phyloP scores from a whole-genome alignment of 2,329 filamentous ascomycete species.

The Curvularia verruculosa region DNA sequence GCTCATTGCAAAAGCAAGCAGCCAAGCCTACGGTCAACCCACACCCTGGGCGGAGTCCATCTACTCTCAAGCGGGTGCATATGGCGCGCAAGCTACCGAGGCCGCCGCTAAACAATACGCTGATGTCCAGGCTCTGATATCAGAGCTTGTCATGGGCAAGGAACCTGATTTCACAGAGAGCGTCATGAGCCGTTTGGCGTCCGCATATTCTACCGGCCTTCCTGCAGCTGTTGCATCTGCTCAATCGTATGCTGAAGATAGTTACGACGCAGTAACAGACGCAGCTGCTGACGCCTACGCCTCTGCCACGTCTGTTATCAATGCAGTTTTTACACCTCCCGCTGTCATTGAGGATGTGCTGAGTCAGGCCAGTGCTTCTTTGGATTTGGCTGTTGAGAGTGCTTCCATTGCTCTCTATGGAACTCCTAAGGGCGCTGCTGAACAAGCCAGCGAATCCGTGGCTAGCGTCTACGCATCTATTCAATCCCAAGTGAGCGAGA shows the following conservation, averaged over 20 bases:
- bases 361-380: conserved; percentile 61
- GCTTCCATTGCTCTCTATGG: conserved; percentile 65
- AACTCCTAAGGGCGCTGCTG: conserved; percentile 59
- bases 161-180: conserved; percentile 84
- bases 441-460: conserved; percentile 61
- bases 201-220: conserved; percentile 72
- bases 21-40: conserved; percentile 72
- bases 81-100: conserved; percentile 67
- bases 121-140: conserved; percentile 73
- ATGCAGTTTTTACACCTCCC: conserved; percentile 62
- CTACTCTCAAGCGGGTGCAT: conserved; percentile 61
- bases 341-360: conserved; percentile 64
- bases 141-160: conserved; percentile 76
- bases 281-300: conserved; percentile 59
- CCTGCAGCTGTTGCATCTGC: conserved; percentile 62
- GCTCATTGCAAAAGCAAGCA: conserved; percentile 68
- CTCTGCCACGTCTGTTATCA: conserved; percentile 55
- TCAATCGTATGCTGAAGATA: conserved; percentile 59
- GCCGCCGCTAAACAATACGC: conserved; percentile 69
- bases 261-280: conserved; percentile 55
- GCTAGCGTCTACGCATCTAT: conserved; percentile 60
- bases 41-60: conserved; percentile 56
- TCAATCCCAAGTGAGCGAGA: conserved; percentile 58
- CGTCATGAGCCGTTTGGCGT: conserved; percentile 73
- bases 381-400: conserved; percentile 65